These are phyloP conservation scores for Westerdykella aurantiaca DNA, from an alignment of 2,329 filamentous ascomycete species.

Conservation along the genomic window DNA sequence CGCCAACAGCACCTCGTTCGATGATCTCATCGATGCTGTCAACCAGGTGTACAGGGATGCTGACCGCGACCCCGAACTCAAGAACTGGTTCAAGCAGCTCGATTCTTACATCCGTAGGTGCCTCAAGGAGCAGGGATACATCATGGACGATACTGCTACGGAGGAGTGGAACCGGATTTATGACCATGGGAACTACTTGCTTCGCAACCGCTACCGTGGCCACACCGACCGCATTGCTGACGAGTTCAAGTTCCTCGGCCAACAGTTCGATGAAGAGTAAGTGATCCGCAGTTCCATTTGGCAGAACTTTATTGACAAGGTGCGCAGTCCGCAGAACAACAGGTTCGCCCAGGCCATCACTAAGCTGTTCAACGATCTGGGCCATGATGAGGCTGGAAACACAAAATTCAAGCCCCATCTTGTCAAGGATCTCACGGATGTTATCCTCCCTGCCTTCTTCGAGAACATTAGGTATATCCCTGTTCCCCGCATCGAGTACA, in stretches of 20 bases:
- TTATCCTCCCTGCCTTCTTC: slow-evolving; percentile 77
- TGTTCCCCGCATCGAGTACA: slow-evolving; percentile 89
- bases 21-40: slow-evolving; percentile 80
- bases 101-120: slow-evolving; percentile 74
- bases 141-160: slow-evolving; percentile 74
- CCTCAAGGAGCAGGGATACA: slow-evolving; percentile 83
- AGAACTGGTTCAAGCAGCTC: slow-evolving; percentile 78
- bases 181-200: slow-evolving; percentile 76
- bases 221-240: slow-evolving; percentile 84
- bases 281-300: neutral
- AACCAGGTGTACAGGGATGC: slow-evolving; percentile 82
- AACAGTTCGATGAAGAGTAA: slow-evolving; percentile 79
- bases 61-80: slow-evolving; percentile 78
- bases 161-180: slow-evolving; percentile 79
- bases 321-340: slow-evolving; percentile 61
- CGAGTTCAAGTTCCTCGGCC: slow-evolving; percentile 81
- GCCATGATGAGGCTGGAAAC: slow-evolving; percentile 79
- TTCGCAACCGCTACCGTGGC: slow-evolving; percentile 78
- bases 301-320: neutral
- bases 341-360: slow-evolving; percentile 68
- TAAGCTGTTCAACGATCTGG: slow-evolving; percentile 86
- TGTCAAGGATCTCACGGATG: slow-evolving; percentile 77
- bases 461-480: slow-evolving; percentile 86
- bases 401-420: slow-evolving; percentile 87
- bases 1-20: slow-evolving; percentile 84